Evolutionary conservation across 176 grass and related monocot genomes (phyloP).

Genomic region (Coix lacrymajobi): DNA sequence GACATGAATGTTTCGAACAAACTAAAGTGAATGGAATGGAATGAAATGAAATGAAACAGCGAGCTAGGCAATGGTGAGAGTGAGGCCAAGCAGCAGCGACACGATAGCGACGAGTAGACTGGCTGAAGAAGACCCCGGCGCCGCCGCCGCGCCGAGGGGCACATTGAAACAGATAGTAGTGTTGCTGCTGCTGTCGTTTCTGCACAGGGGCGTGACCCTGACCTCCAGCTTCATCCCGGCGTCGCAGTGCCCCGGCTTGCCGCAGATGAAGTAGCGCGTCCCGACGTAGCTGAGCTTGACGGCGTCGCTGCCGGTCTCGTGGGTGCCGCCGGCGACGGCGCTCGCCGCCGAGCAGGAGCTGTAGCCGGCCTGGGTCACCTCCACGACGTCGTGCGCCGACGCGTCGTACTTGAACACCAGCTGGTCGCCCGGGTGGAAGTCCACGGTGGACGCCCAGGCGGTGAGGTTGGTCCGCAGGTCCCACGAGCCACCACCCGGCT

Average conservation of each 20-base stretch:
- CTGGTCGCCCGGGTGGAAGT: slow-evolving; percentile 29
- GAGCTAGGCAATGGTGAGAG: background rate
- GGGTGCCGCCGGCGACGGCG: background rate
- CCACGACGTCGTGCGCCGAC: slow-evolving; percentile 28
- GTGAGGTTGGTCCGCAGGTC: slow-evolving; percentile 35
- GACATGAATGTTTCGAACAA: too few relatives aligned
- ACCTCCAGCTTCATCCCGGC: slow-evolving; percentile 28
- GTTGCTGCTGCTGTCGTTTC: too few relatives aligned
- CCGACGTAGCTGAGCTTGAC: background rate
- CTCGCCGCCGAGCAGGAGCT: slow-evolving; percentile 6
- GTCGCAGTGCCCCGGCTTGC: slow-evolving; percentile 14
- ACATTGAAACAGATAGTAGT: too few relatives aligned
- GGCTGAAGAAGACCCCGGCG: background rate
- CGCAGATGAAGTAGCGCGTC: slow-evolving; percentile 24
- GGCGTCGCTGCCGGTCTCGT: background rate
- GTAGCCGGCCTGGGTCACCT: slow-evolving; percentile 27
- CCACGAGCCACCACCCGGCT: slow-evolving; percentile 22
- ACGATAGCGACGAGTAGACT: background rate
- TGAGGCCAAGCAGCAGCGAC: background rate
- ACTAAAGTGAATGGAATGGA: too few relatives aligned
- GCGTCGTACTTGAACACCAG: slow-evolving; percentile 30
- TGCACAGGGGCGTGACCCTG: background rate
- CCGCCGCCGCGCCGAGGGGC: background rate
- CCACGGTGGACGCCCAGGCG: slow-evolving; percentile 32
- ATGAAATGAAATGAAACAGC: background rate